These are phyloP conservation scores for Corchorus olitorius DNA, from an alignment of 345 rosid genomes.

Conservation along the genomic window DNA sequence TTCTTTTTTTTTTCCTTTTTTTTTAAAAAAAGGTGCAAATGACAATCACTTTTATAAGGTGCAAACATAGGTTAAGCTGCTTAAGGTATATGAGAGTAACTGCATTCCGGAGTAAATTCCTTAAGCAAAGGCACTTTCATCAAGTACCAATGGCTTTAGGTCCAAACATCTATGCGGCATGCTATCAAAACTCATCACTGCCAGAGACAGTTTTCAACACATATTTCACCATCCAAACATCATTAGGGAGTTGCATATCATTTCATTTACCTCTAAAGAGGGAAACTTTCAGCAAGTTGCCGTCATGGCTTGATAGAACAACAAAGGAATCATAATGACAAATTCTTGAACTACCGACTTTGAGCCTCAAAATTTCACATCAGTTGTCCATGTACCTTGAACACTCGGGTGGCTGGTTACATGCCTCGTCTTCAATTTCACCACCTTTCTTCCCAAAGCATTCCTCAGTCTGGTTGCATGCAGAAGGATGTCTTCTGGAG, in stretches of 20 bases:
- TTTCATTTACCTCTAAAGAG: neutral
- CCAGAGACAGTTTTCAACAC: neutral
- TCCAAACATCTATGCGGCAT: neutral
- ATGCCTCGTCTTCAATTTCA: slow-evolving; percentile 75
- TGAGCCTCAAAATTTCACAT: slow-evolving; percentile 45
- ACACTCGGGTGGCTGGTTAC: slow-evolving; percentile 81
- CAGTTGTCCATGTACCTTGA: slow-evolving; percentile 92
- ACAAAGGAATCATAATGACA: neutral
- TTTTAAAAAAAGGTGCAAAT: neutral
- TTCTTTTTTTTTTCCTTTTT: too few relatives aligned
- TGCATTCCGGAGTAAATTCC: neutral
- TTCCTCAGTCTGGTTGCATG: slow-evolving; percentile 78
- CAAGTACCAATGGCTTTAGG: neutral
- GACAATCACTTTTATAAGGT: neutral
- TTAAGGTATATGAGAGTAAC: too few relatives aligned
- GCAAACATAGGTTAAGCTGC: neutral
- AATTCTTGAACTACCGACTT: neutral
- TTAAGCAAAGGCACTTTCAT: neutral
- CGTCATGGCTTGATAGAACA: neutral
- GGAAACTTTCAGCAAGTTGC: slow-evolving; percentile 1
- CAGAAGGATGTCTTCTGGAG: slow-evolving; percentile 59
- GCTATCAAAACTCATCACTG: neutral
- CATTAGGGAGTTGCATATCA: neutral
- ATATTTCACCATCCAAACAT: slow-evolving; percentile 2
- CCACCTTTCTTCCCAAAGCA: slow-evolving; percentile 78